Percentiles rank a stretch among this genome's conserved stretches.
Conservation (phyloP, 441 rosid genomes). For the Erodium texanum region DNA sequence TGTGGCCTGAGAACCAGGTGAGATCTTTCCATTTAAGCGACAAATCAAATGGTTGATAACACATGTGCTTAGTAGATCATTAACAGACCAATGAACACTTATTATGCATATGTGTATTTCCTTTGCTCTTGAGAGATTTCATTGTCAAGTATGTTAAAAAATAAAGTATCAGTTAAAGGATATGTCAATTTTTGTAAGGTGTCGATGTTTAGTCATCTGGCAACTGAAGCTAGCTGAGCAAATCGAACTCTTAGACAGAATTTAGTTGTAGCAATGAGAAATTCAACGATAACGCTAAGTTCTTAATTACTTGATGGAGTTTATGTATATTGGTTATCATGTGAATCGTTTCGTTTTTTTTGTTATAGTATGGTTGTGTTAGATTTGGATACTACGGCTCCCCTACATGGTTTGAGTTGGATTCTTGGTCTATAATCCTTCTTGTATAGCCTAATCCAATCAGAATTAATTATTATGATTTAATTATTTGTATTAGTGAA, state of each 20-base stretch:
- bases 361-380: not conserved
- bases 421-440: not conserved
- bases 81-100: no score
- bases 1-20: no score
- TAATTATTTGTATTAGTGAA: not conserved
- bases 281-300: not conserved
- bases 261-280: not conserved
- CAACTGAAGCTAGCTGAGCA: no score
- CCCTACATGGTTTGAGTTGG: not conserved
- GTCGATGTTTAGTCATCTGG: not conserved
- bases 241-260: not conserved
- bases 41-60: no score
- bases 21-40: no score
- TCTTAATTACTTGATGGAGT: not conserved
- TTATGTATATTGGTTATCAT: not conserved
- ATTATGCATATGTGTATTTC: no score
- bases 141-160: no score
- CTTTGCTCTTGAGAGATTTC: no score
- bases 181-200: no score
- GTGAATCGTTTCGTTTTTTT: not conserved
- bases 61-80: no score
- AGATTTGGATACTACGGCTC: conserved; percentile 3
- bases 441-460: not conserved
- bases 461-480: not conserved
- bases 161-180: no score